Evolutionary conservation across 73 alveolate species (phyloP).

Genomic region (Stentor roeselii): DNA sequence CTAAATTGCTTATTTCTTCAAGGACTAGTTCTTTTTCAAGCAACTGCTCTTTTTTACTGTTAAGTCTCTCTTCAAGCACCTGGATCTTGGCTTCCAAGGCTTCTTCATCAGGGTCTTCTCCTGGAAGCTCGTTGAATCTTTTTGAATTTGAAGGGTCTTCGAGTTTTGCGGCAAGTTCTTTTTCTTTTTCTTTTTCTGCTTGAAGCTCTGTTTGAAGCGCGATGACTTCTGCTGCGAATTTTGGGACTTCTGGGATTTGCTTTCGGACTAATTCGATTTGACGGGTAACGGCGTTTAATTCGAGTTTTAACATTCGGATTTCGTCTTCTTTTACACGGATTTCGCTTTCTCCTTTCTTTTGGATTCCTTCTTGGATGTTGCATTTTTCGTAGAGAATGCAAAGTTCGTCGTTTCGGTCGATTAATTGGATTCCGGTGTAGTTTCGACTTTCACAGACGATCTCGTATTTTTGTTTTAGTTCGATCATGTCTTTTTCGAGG

Average conservation of each 20-base stretch:
- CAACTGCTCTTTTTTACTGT: conserved; percentile 87
- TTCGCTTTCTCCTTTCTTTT: conserved; percentile 89
- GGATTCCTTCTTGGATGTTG: conserved; percentile 86
- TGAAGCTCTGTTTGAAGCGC: conserved; percentile 61
- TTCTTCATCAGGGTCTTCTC: conserved; percentile 96
- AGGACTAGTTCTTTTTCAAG: conserved; percentile 92
- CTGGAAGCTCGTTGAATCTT: conserved; percentile 87
- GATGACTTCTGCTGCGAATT: conserved; percentile 72
- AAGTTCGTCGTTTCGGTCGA: conserved; percentile 95
- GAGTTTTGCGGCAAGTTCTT: conserved; percentile 75
- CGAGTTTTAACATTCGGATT: conserved; percentile 85
- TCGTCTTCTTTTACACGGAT: conserved; percentile 94
- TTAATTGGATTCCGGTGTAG: conserved; percentile 92
- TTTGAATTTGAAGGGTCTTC: conserved; percentile 91
- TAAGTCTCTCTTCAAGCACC: conserved; percentile 91
- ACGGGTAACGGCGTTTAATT: conserved; percentile 81
- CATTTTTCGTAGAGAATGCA: conserved; percentile 93
- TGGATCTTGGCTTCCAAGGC: conserved; percentile 90
- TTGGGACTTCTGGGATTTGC: conserved; percentile 87
- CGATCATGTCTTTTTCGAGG: conserved; percentile 92
- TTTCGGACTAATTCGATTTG: conserved; percentile 89
- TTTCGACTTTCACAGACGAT: conserved; percentile 94
- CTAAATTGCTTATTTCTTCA: conserved; percentile 93
- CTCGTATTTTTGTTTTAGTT: conserved; percentile 88
- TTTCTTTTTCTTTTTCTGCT: conserved; percentile 56